These are phyloP conservation scores for Symbiotaphrina buchneri DNA, from an alignment of 495 filamentous ascomycete genomes.

Conservation along the genomic window DNA sequence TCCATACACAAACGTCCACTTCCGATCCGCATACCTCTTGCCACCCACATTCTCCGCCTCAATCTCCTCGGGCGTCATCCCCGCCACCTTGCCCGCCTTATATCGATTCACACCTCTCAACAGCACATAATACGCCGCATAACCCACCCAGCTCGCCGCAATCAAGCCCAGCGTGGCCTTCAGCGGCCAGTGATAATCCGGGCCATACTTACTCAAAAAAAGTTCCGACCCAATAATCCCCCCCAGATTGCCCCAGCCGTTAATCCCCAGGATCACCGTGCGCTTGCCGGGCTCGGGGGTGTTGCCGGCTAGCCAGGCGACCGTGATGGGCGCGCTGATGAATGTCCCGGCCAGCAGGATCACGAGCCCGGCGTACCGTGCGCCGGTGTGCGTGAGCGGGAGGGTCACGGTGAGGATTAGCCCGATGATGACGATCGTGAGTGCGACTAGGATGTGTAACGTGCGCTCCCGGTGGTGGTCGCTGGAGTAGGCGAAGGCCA, in stretches of 20 bases:
- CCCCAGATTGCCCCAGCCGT: slow-evolving; percentile 35
- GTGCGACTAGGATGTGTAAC: slow-evolving; percentile 22
- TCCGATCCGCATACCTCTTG: slow-evolving; percentile 5
- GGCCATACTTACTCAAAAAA: slow-evolving; percentile 17
- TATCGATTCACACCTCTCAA: slow-evolving; percentile 10
- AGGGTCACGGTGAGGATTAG: slow-evolving; percentile 19
- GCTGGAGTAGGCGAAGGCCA: slow-evolving; percentile 21
- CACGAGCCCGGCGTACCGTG: slow-evolving; percentile 26
- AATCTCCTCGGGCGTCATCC: slow-evolving; percentile 5
- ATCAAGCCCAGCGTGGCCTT: slow-evolving; percentile 21
- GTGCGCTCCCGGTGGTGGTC: slow-evolving; percentile 22
- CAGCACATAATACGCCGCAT: slow-evolving; percentile 12
- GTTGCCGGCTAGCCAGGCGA: slow-evolving; percentile 33
- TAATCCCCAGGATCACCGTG: slow-evolving; percentile 29
- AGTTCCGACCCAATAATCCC: slow-evolving; percentile 24
- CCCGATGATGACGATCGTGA: slow-evolving; percentile 21
- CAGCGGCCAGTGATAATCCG: slow-evolving; percentile 19
- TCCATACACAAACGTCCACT: slow-evolving; percentile 7
- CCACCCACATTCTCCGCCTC: slow-evolving; percentile 4
- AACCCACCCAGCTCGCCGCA: slow-evolving; percentile 18
- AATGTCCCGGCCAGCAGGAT: slow-evolving; percentile 29
- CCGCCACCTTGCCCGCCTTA: slow-evolving; percentile 6
- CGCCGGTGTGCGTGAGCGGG: slow-evolving; percentile 8
- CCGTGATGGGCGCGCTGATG: slow-evolving; percentile 27
- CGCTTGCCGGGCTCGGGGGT: slow-evolving; percentile 27